Evolutionary conservation across 257 asterid genomes (phyloP).

Genomic region (Plantago elongata): DNA sequence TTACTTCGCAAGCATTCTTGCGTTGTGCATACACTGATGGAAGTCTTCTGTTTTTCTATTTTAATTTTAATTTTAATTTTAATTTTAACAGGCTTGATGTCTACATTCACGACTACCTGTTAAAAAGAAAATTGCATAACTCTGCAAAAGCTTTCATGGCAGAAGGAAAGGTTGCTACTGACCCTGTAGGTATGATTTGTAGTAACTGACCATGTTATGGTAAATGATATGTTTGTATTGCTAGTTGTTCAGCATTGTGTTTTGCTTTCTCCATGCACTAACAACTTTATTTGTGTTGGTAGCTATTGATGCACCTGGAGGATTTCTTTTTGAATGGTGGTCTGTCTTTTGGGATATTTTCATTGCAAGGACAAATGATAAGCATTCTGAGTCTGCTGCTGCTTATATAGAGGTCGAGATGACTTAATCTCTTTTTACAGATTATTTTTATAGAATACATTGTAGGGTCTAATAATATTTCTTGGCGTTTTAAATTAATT

Average conservation of each 20-base stretch:
- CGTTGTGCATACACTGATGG: neutral
- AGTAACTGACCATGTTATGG: neutral
- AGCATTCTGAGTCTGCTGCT: slow-evolving; percentile 99
- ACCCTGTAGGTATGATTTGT: slow-evolving; percentile 75
- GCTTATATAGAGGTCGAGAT: slow-evolving; percentile 84
- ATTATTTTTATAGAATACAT: neutral
- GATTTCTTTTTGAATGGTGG: slow-evolving; percentile 99
- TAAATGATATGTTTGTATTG: slow-evolving; percentile 1
- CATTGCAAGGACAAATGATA: slow-evolving; percentile 95
- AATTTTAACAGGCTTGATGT: slow-evolving; percentile 82
- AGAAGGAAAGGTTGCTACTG: slow-evolving; percentile 98
- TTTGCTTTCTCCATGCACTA: slow-evolving; percentile 9
- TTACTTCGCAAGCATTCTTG: neutral
- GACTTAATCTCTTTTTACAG: neutral
- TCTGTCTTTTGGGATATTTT: slow-evolving; percentile 99
- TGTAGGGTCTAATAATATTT: neutral
- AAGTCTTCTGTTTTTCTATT: neutral
- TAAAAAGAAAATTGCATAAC: slow-evolving; percentile 81
- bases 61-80: neutral
- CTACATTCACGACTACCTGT: slow-evolving; percentile 90
- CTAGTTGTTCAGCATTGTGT: slow-evolving; percentile 3
- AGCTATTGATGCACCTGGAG: slow-evolving; percentile 99
- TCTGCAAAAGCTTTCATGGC: slow-evolving; percentile 98
- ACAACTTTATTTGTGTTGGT: slow-evolving; percentile 19
- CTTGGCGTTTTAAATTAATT: slow-evolving; percentile 16